Evolutionary conservation across 2,329 filamentous ascomycete genomes (phyloP).

Genomic region (Neofusicoccum kwambonambiense): DNA sequence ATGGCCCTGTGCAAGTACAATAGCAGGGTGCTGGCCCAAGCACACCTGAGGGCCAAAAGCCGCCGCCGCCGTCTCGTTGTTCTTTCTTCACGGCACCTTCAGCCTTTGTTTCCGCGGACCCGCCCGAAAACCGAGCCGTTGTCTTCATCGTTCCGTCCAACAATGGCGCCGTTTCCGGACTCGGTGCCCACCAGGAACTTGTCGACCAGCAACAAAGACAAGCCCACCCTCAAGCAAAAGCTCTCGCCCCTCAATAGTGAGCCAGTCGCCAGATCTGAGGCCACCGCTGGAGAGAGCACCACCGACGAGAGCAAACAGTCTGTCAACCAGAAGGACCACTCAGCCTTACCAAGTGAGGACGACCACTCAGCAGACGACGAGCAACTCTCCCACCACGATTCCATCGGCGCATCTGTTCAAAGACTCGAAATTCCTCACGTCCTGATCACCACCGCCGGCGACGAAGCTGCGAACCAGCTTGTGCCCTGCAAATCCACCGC

Average conservation of each 20-base stretch:
- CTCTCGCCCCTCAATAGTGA: neutral
- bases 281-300: no score
- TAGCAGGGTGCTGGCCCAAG: slow-evolving; percentile 1
- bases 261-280: neutral
- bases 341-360: neutral
- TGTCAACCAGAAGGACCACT: neutral
- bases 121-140: neutral
- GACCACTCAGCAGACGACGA: neutral
- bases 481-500: neutral
- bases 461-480: neutral
- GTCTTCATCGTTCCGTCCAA: neutral
- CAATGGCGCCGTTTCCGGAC: neutral
- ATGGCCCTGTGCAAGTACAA: slow-evolving; percentile 15
- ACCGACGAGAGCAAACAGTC: no score
- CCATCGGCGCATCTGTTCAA: neutral
- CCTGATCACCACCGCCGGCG: neutral
- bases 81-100: neutral
- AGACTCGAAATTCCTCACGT: neutral
- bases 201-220: neutral
- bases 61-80: slow-evolving; percentile 5
- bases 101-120: neutral
- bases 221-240: neutral
- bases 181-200: neutral
- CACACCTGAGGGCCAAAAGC: neutral
- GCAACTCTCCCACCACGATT: neutral